phyloP scores from a whole-genome alignment of 1,284 basidiomycete species.

The Fomitopsis schrenkii region DNA sequence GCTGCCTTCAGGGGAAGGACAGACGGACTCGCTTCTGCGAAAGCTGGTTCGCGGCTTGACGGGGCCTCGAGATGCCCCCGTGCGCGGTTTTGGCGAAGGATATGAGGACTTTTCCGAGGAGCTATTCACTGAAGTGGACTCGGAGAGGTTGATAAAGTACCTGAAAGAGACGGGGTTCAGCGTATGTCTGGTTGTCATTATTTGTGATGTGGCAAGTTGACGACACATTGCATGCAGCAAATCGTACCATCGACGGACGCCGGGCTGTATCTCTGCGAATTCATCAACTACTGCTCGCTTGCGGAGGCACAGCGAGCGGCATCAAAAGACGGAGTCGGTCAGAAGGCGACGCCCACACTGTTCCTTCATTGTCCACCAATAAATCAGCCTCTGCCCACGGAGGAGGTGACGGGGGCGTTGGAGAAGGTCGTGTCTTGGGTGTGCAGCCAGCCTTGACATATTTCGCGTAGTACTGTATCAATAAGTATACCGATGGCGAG shows the following conservation, averaged over 20 bases:
- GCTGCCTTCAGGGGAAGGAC: background rate
- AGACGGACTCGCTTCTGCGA: no score
- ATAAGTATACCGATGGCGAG: no score
- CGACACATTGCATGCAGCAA: background rate
- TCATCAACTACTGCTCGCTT: slow-evolving; percentile 29
- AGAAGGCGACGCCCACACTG: slow-evolving; percentile 35
- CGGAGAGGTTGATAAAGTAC: slow-evolving; percentile 23
- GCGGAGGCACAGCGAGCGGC: slow-evolving; percentile 21
- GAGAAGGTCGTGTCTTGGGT: slow-evolving; percentile 54
- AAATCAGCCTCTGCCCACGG: slow-evolving; percentile 51
- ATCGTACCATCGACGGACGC: slow-evolving; percentile 16
- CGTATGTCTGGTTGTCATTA: background rate
- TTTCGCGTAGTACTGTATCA: background rate
- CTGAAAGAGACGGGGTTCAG: slow-evolving; percentile 7
- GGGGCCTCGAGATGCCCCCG: background rate
- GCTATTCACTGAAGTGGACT: slow-evolving; percentile 35
- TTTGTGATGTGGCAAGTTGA: background rate
- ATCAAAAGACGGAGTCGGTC: slow-evolving; percentile 6
- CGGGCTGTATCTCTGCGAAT: slow-evolving; percentile 31
- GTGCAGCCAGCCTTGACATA: slow-evolving; percentile 18
- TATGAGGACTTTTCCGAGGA: slow-evolving; percentile 28
- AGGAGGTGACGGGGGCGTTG: slow-evolving; percentile 59
- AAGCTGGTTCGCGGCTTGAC: no score
- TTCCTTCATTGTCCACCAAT: slow-evolving; percentile 68
- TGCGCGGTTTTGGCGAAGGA: background rate